Evolutionary conservation across 192 early-diverging fungal genomes (phyloP).

Genomic region (Coemansia sp.): DNA sequence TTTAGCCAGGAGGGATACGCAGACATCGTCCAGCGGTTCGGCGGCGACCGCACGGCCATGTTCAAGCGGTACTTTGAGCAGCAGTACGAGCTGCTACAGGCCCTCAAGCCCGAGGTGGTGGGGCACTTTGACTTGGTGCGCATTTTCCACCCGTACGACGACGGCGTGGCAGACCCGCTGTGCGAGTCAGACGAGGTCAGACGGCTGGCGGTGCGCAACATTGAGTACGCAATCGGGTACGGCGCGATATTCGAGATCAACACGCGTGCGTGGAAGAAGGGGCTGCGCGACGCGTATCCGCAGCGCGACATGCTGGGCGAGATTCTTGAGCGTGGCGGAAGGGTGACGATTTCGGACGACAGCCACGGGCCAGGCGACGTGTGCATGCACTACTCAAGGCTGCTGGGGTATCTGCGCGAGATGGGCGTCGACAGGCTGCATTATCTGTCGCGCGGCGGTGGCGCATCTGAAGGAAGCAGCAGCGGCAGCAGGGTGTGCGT

Average conservation of each 20-base stretch:
- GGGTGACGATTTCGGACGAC: slow-evolving; percentile 89
- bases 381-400: slow-evolving; percentile 77
- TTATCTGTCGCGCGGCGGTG: slow-evolving; percentile 23
- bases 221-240: slow-evolving; percentile 73
- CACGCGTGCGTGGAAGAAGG: slow-evolving; percentile 90
- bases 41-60: slow-evolving; percentile 49
- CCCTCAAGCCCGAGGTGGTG: slow-evolving; percentile 76
- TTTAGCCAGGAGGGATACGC: slow-evolving; percentile 65
- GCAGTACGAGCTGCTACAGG: slow-evolving; percentile 73
- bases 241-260: slow-evolving; percentile 94
- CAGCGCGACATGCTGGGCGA: slow-evolving; percentile 76
- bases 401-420: slow-evolving; percentile 67
- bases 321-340: slow-evolving; percentile 61
- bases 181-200: slow-evolving; percentile 42
- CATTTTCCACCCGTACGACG: slow-evolving; percentile 66
- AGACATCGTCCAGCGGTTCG: slow-evolving; percentile 25
- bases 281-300: slow-evolving; percentile 82
- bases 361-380: slow-evolving; percentile 88
- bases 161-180: slow-evolving; percentile 40
- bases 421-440: slow-evolving; percentile 60
- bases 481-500: slow-evolving; percentile 8
- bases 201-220: slow-evolving; percentile 66
- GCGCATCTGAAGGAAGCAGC: background rate
- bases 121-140: slow-evolving; percentile 96
- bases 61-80: slow-evolving; percentile 85